These are phyloP conservation scores for Leavenworthia alabamica DNA, from an alignment of 345 rosid genomes.

Conservation along the genomic window DNA sequence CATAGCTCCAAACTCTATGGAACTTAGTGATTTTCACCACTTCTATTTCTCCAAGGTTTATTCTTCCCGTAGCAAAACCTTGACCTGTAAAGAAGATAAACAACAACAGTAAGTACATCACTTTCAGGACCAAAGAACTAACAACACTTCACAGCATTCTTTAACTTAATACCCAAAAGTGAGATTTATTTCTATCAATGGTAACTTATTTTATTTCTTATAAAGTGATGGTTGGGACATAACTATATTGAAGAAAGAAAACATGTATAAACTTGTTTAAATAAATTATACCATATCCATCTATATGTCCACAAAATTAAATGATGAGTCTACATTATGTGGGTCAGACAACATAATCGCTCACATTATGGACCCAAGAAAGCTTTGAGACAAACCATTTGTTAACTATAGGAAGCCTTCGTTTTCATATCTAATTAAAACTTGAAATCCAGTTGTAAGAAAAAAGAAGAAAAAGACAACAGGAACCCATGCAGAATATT, in stretches of 20 bases:
- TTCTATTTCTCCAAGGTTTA: constrained; percentile 62
- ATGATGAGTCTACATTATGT: neutral
- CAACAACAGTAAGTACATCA: constrained; percentile 1
- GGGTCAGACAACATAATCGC: neutral
- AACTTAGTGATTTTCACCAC: constrained; percentile 55
- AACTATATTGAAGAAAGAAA: neutral
- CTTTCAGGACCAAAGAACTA: constrained; percentile 3
- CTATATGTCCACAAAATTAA: neutral
- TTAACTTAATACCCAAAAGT: neutral
- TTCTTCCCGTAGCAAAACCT: constrained; percentile 61
- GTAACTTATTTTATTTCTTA: neutral
- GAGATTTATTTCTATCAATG: neutral
- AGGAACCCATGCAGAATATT: constrained; percentile 25
- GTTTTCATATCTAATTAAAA: neutral
- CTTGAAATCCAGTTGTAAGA: neutral
- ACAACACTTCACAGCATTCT: constrained; percentile 1
- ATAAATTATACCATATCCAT: neutral
- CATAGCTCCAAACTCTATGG: constrained; percentile 58
- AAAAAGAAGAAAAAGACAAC: constrained; percentile 4
- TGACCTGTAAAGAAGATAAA: constrained; percentile 41
- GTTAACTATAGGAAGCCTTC: neutral
- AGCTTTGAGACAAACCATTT: neutral
- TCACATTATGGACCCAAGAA: neutral
- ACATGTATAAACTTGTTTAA: neutral
- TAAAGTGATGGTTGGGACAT: neutral